These are phyloP conservation scores for Xylaria scruposa DNA, from an alignment of 495 filamentous ascomycete species.

Conservation along the genomic window DNA sequence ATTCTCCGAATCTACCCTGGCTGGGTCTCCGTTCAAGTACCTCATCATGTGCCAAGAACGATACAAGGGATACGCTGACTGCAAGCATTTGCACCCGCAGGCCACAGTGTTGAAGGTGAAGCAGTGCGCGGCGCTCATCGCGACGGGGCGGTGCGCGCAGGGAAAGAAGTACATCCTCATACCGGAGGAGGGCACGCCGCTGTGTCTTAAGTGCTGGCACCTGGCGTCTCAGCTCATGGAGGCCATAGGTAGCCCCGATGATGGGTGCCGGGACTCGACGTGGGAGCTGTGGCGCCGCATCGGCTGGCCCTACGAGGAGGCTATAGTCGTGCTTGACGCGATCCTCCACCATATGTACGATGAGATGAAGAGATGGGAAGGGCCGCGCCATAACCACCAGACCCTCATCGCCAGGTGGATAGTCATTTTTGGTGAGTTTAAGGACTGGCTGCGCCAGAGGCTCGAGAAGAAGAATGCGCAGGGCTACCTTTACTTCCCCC, in stretches of 20 bases:
- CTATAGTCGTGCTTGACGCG: neutral
- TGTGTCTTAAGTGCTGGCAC: neutral
- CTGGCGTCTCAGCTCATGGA: neutral
- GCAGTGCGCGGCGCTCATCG: neutral
- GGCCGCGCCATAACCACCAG: conserved; percentile 2
- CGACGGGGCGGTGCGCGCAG: neutral
- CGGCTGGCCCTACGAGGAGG: conserved; percentile 1
- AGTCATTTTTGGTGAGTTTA: neutral
- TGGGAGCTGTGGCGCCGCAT: conserved; percentile 16
- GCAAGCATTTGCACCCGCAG: conserved; percentile 11
- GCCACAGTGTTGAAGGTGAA: neutral
- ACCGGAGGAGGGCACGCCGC: too few relatives aligned
- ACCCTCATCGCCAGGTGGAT: neutral
- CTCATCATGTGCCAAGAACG: conserved; percentile 7
- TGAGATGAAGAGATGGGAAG: neutral
- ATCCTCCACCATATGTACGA: neutral
- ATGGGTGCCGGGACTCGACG: neutral
- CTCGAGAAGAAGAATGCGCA: conserved; percentile 9
- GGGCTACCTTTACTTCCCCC: conserved; percentile 16
- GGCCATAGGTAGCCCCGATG: neutral
- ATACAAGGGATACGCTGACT: conserved; percentile 1
- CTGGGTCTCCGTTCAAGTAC: neutral
- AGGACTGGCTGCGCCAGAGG: conserved; percentile 5
- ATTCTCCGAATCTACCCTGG: neutral
- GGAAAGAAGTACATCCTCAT: neutral